Evolutionary conservation across 1,139 yeast species (phyloP), one percentile per base, ranked within the genome.

Genomic region (Blastobotrys persicus): DNA sequence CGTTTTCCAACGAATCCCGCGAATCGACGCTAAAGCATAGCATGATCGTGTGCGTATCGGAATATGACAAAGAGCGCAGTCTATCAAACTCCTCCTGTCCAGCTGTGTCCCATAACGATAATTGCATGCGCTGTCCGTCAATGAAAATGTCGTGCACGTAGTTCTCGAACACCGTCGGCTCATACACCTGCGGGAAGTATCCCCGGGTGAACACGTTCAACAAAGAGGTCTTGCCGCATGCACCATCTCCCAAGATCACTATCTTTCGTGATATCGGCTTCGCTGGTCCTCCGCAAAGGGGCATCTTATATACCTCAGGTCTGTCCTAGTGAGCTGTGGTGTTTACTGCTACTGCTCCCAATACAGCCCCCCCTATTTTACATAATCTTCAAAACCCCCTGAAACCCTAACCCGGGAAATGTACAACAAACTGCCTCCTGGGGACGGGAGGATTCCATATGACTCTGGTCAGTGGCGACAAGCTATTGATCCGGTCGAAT

Each of bases 31-130:
- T 83, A 67, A 92, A 92, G 73, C 98, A 92, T 52, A 92, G 78
- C 94, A 92, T 91, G 60, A 92, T 91, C 60, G 96, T 88, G 69
- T 92, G 97, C 4, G 98, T 92, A 66, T 92, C 98, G 17, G 94
- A 83, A 68, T 92, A 92, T 38, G 95, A 85, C 56, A 91, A 74
- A 1, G 96, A 86, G 65, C 98, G 79, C 64, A 91, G 75, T 55
- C 97, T 77, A 67, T 92, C 98, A 64, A 91, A 92, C 71, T 92
- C 98, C 71, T 92, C 98, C 73, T 92, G 98, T 4, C 98, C 98
- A 2, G 98, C 98, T 4, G 98, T 92, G 66, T 92, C 98, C 98
- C 98, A 92, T 50, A 92, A 75, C 23, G 97, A 88, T 55, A 92
- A 73, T 64, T 91, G 95, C 61, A 92, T 87, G 46, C 94, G 89